Percentiles rank a stretch among this genome's conserved stretches.
Conservation (phyloP, 306 rosid genomes). For the Datisca glomerata region DNA sequence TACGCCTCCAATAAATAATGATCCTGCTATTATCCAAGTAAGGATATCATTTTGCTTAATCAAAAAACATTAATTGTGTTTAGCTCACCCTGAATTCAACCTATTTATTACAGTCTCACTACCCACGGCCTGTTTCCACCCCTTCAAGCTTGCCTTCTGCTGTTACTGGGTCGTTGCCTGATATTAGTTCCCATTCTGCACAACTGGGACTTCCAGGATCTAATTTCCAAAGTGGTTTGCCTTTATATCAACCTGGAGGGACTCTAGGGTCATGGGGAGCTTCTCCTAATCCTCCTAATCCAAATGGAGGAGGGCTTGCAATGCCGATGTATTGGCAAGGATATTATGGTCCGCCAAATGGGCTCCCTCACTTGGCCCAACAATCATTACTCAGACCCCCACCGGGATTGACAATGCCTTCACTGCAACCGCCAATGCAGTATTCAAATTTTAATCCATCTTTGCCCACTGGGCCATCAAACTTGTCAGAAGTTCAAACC, state of each 20-base stretch:
- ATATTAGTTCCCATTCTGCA: conserved; percentile 45
- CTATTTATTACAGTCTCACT: conserved; percentile 68
- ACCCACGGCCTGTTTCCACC: conserved; percentile 43
- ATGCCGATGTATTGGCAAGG: conserved; percentile 98
- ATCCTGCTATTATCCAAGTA: conserved; percentile 90
- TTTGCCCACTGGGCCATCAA: conserved; percentile 48
- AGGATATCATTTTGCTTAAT: background rate
- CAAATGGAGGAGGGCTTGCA: conserved; percentile 66
- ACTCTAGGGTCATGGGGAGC: conserved; percentile 75
- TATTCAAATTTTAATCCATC: conserved; percentile 50
- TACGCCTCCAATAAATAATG: conserved; percentile 48
- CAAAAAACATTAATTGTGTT: conserved; percentile 8
- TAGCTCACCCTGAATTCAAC: conserved; percentile 13
- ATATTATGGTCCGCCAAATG: conserved; percentile 76
- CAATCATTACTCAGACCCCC: conserved; percentile 80
- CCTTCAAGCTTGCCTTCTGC: conserved; percentile 50
- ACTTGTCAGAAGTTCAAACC: conserved; percentile 48
- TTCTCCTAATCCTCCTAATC: conserved; percentile 55
- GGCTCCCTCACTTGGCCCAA: conserved; percentile 69
- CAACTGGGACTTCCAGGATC: conserved; percentile 67
- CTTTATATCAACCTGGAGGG: conserved; percentile 86
- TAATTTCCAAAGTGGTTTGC: conserved; percentile 55
- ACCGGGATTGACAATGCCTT: conserved; percentile 63
- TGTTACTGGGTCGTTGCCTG: conserved; percentile 55
- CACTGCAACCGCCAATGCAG: conserved; percentile 72